Evolutionary conservation across 129 eudicot species (phyloP), one percentile per base, ranked within the genome.

Genomic region (Tanacetum coccineum): DNA sequence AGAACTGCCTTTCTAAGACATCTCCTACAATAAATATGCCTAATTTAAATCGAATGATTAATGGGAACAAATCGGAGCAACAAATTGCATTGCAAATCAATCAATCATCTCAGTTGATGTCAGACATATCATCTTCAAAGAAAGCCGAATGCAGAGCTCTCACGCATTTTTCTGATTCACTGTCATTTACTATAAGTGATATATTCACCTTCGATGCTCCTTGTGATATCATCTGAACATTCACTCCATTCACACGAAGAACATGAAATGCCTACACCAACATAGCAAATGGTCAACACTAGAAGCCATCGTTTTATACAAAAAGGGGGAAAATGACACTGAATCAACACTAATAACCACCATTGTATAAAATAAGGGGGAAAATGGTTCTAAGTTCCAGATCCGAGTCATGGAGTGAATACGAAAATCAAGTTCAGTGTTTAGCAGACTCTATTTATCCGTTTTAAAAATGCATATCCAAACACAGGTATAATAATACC

Each of bases 181-280:
- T 76, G 78, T 93, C 98, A 52, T 86, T 88, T 45, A 93, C 98
- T 68, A 92, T 86, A 77, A 93, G 55, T 39, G 98, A 93, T 40
- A 93, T 93, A 70, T 93, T 93, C 39, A 93, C 95, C 85, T 92
- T 92, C 0, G 98, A 92, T 54, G 98, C 98, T 66, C 98, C 98
- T 79, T 92, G 98, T 11, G 98, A 92, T 62, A 93, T 93, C 98
- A 93, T 93, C 75, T 92, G 98, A 74, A 92, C 96, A 70, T 88
- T 92, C 62, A 88, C 88, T 54, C 87, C 83, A 64, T 81, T 85
- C 46, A 75, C 70, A 15, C 77, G 96, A 78, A 92, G 86, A 57
- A 93, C 95, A 71, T 73, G 86, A 72, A 92, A 93, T 26, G 84
- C 98, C 98, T 88, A 84, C 68, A 30, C 48, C 45, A 22, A 57